Conservation (phyloP, 164 flowering plant species). For the grape (Vitis vinifera) region ASM3070453v1 NC_081820.1:13250001-13250500, state of each 20-base stretch:
- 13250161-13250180: conserved; percentile 42
- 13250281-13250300: conserved; percentile 81
- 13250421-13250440: conserved; percentile 56
- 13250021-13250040: conserved; percentile 68
- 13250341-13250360: conserved; percentile 62
- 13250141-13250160: conserved; percentile 75
- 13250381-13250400: conserved; percentile 64
- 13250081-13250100: conserved; percentile 72
- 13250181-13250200: not conserved
- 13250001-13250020: conserved; percentile 44
- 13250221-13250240: conserved; percentile 2
- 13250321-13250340: conserved; percentile 77
- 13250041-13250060: conserved; percentile 77
- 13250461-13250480: conserved; percentile 10
- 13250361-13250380: conserved; percentile 52
- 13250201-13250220: not conserved
- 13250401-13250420: conserved; percentile 51
- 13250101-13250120: conserved; percentile 51
- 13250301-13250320: conserved; percentile 66
- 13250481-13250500: conserved; percentile 23
- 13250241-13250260: not conserved
- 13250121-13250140: conserved; percentile 53
- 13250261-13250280: conserved; percentile 5
- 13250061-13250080: conserved; percentile 65
- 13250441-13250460: conserved; percentile 30